Conservation (phyloP, 2,329 filamentous ascomycete genomes). For the Teratosphaeria epicoccoides region DNA sequence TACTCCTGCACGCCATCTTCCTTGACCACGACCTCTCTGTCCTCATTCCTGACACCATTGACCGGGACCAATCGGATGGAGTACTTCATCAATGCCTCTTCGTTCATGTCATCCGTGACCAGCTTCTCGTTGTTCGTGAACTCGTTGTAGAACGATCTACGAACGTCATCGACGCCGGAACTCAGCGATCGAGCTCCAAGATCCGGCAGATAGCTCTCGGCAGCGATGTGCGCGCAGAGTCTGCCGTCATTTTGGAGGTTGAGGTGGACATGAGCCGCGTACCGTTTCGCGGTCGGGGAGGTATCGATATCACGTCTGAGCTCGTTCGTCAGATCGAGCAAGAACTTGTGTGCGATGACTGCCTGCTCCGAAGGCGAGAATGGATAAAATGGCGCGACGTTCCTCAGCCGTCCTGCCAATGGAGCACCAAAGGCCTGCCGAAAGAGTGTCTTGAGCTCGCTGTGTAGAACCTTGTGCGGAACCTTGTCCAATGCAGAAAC, state of each 20-base stretch:
- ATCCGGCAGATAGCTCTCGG: constrained; percentile 23
- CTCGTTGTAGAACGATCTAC: background rate
- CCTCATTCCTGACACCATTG: background rate
- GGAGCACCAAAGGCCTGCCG: constrained; percentile 21
- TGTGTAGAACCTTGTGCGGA: constrained; percentile 14
- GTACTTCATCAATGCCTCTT: constrained; percentile 2
- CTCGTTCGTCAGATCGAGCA: constrained; percentile 27
- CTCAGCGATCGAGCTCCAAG: constrained; percentile 27
- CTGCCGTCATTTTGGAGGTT: constrained; percentile 20
- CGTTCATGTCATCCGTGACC: constrained; percentile 4
- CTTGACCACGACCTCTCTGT: background rate
- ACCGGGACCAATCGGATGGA: constrained; percentile 1
- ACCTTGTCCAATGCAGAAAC: constrained; percentile 7
- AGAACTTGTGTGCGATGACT: constrained; percentile 34
- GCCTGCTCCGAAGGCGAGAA: constrained; percentile 32
- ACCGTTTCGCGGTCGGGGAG: constrained; percentile 18
- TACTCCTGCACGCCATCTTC: constrained; percentile 1
- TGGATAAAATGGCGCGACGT: constrained; percentile 34
- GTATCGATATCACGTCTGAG: constrained; percentile 20
- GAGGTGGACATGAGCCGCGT: constrained; percentile 27
- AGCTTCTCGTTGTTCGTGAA: background rate
- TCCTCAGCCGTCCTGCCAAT: constrained; percentile 33
- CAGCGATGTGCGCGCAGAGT: constrained; percentile 24
- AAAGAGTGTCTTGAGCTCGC: constrained; percentile 17
- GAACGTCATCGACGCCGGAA: constrained; percentile 13